Percentiles rank a stretch among this genome's conserved stretches.
Conservation (phyloP, 2,329 filamentous ascomycete species). For the Magnaporthiopsis poae region DNA sequence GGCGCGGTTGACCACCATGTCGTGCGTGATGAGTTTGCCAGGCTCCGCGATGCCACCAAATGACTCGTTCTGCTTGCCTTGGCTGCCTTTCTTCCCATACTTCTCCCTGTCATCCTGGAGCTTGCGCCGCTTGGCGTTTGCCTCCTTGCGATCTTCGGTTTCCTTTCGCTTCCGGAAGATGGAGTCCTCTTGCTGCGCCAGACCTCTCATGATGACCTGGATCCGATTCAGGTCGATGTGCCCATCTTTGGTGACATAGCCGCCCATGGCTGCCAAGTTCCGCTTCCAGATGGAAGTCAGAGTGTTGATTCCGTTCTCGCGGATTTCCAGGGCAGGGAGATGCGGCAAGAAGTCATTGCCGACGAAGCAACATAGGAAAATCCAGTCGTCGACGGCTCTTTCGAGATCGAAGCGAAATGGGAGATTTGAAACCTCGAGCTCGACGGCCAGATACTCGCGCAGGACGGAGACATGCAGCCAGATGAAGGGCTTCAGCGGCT, state of each 20-base stretch:
- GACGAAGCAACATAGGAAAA: conserved; percentile 98
- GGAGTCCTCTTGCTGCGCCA: conserved; percentile 84
- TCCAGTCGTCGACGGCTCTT: conserved; percentile 91
- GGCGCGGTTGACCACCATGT: conserved; percentile 72
- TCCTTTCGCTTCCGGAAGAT: conserved; percentile 87
- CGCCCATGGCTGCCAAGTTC: conserved; percentile 81
- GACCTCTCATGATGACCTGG: conserved; percentile 75
- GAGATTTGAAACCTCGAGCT: conserved; percentile 73
- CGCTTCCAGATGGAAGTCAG: conserved; percentile 95
- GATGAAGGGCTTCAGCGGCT: conserved; percentile 80
- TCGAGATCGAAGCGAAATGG: conserved; percentile 88
- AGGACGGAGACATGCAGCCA: conserved; percentile 92
- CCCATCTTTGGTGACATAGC: conserved; percentile 92
- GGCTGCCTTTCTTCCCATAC: conserved; percentile 6
- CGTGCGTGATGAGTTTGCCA: conserved; percentile 62
- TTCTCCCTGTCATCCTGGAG: conserved; percentile 46
- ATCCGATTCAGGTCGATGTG: conserved; percentile 78
- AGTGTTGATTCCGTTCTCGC: conserved; percentile 93
- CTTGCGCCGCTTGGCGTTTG: conserved; percentile 68
- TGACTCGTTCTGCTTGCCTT: not conserved
- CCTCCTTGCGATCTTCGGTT: conserved; percentile 72
- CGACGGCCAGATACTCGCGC: conserved; percentile 83
- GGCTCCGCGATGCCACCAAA: conserved; percentile 12
- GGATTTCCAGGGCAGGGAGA: conserved; percentile 91
- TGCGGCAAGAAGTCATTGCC: conserved; percentile 97